Conservation (phyloP, 495 filamentous ascomycete genomes). For the Lindgomyces ingoldianus region DNA sequence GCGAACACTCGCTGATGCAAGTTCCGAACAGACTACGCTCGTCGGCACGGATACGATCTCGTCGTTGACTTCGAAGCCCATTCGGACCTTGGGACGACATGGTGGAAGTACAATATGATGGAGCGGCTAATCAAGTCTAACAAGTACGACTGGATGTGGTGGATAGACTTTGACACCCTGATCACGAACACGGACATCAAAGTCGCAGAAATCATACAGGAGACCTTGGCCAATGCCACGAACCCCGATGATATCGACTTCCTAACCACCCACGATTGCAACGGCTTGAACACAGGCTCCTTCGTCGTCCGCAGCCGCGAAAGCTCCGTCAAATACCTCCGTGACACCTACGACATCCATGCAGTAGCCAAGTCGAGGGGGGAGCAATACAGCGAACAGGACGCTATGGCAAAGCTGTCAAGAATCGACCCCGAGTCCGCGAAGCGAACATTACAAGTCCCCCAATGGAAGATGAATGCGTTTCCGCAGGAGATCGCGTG, state of each 20-base stretch:
- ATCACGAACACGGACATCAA: constrained; percentile 33
- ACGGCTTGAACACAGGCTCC: constrained; percentile 42
- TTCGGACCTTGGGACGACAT: constrained; percentile 22
- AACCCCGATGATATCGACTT: constrained; percentile 32
- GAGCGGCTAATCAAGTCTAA: constrained; percentile 34
- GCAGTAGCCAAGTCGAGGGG: constrained; percentile 11
- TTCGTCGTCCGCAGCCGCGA: constrained; percentile 37
- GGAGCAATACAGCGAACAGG: constrained; percentile 38
- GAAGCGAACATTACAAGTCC: constrained; percentile 25
- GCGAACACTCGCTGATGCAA: neutral
- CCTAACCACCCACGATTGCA: constrained; percentile 35
- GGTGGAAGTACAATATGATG: constrained; percentile 40
- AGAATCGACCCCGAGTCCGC: neutral
- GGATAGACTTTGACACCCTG: constrained; percentile 36
- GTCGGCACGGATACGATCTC: constrained; percentile 36
- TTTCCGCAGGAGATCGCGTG: constrained; percentile 43
- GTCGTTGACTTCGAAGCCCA: constrained; percentile 39
- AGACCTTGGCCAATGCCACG: constrained; percentile 27
- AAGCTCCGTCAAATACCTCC: constrained; percentile 35
- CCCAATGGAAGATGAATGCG: constrained; percentile 41
- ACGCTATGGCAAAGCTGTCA: constrained; percentile 36
- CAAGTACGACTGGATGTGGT: constrained; percentile 45
- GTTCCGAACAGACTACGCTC: constrained; percentile 28
- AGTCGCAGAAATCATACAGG: constrained; percentile 36
- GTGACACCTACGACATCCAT: constrained; percentile 23